Evolutionary conservation across 371 early-diverging fungal species (phyloP), one percentile per base, ranked within the genome.

Genomic region (Mortierella sp.): DNA sequence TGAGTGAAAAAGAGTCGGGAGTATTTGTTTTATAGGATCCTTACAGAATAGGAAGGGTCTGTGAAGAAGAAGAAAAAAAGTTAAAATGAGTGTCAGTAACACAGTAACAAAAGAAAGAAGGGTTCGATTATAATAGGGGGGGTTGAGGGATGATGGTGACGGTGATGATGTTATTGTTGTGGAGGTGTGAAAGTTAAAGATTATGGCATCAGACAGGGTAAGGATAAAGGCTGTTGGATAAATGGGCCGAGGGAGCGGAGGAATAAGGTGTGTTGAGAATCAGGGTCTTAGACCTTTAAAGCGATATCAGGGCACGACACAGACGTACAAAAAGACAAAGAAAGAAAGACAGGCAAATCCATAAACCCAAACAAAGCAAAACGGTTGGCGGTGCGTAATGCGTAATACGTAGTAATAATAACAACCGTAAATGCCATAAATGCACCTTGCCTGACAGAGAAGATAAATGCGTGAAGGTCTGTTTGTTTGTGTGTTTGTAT

Each of bases 41-140:
- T 41, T 41, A 41, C 21, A 21, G 13, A 50, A 21, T n/a, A 28
- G 24, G 58, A 28, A 28, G 28, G 28, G 58, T 32, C 58, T 58
- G 32, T 58, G 32, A 58, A 60, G 40, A 60, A 40, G 21, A 50
- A 50, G 19, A 50, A 50, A 19, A 50, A 21, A 50, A 40, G 58
- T 28, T 28, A 28, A 28, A 28, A 28, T 28, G 28, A 28, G 28
- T 28, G 28, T 28, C 28, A 28, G 28, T 28, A 28, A 28, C 28
- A 28, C 28, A 28, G 28, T 28, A 28, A 28, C 28, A 28, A 28
- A 28, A 28, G 24, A 40, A 40, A 40, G n/a, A 40, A 33, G 38
- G 60, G 40, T 38, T 33, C 16, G 36, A n/a, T 24, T 28, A 28
- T 28, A 40, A 36, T n/a, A 15, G 38, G 60, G n/a, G n/a, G n/a